phyloP scores from a whole-genome alignment of 805 yeast genomes.

The Ogataea henricii region DNA sequence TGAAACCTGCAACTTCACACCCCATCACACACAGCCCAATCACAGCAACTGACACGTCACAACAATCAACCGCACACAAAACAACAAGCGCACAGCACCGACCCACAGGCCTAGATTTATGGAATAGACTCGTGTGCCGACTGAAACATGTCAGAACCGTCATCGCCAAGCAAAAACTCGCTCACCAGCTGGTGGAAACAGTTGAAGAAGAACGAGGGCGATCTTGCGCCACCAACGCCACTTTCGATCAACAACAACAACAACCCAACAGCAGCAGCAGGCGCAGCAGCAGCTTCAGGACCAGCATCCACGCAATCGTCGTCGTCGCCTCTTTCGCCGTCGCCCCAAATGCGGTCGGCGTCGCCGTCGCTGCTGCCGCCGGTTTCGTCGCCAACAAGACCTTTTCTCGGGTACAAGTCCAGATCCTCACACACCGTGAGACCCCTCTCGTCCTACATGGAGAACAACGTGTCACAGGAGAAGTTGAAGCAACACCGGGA shows the following conservation, averaged over 20 bases:
- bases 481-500: conserved; percentile 49
- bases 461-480: conserved; percentile 35
- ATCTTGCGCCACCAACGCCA: conserved; percentile 19
- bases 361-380: conserved; percentile 27
- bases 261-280: neutral
- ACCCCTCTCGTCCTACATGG: conserved; percentile 34
- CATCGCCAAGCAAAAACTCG: conserved; percentile 31
- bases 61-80: neutral
- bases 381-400: conserved; percentile 40
- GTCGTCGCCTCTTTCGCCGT: conserved; percentile 15
- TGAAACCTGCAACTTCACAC: too few relatives aligned
- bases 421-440: conserved; percentile 48
- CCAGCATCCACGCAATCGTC: conserved; percentile 13
- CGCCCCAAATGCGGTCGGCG: conserved; percentile 12
- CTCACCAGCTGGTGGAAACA: conserved; percentile 36
- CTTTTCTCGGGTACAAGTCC: conserved; percentile 51
- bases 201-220: conserved; percentile 24
- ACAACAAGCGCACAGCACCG: too few relatives aligned
- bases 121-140: neutral
- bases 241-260: conserved; percentile 6
- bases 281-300: neutral
- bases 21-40: neutral
- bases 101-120: neutral
- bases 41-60: neutral
- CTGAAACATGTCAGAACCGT: conserved; percentile 25